These are phyloP conservation scores for Solanum pimpinellifolium DNA, from an alignment of 257 asterid species.

Conservation along the genomic window DNA sequence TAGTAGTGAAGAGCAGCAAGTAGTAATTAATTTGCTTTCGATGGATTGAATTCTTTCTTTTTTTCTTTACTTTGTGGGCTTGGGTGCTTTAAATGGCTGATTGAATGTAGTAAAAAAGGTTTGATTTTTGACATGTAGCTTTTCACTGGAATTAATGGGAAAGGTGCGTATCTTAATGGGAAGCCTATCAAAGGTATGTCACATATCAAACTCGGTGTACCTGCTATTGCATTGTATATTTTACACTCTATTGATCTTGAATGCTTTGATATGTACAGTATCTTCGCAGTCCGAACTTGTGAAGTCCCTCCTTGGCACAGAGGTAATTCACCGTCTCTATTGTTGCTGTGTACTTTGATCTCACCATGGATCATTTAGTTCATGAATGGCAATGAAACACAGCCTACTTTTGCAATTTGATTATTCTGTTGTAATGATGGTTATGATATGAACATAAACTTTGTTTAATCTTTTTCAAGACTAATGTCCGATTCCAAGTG, in stretches of 20 bases:
- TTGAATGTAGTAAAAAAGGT: background rate
- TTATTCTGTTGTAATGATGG: background rate
- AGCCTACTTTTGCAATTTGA: background rate
- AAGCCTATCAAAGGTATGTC: slow-evolving; percentile 53
- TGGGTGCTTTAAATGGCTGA: background rate
- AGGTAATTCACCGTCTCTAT: slow-evolving; percentile 24
- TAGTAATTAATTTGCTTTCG: background rate
- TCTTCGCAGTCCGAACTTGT: slow-evolving; percentile 71
- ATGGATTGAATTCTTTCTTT: background rate
- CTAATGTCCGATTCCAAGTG: background rate
- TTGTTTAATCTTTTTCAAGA: background rate
- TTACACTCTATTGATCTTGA: background rate
- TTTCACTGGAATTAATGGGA: slow-evolving; percentile 58
- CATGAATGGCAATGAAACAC: background rate
- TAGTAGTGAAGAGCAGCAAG: background rate
- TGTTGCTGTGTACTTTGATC: background rate
- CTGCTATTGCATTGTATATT: background rate
- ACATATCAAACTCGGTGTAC: background rate
- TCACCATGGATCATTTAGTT: background rate
- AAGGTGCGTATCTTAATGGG: slow-evolving; percentile 72
- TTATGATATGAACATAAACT: background rate
- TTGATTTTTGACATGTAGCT: slow-evolving; percentile 43
- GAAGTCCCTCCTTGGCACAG: slow-evolving; percentile 76
- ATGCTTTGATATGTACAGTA: slow-evolving; percentile 28
- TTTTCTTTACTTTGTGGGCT: background rate